A percentile compares a stretch with the other conserved stretches of the same genome.
Evolutionary conservation across 2,329 filamentous ascomycete genomes (phyloP).

Genomic region (Penicillium sp.): DNA sequence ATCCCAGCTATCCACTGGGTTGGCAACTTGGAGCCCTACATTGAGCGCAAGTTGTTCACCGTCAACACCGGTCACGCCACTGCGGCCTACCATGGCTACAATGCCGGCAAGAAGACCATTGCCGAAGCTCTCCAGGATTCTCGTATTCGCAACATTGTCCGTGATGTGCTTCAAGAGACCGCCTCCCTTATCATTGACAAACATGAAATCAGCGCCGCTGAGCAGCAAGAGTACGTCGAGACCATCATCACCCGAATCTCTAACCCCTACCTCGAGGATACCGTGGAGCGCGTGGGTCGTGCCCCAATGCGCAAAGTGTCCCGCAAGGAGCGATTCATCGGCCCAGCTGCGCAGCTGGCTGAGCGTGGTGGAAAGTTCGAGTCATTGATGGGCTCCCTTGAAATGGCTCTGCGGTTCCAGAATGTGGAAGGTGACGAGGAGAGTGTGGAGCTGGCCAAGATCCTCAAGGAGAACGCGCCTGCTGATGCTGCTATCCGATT

Average conservation of each 20-base stretch:
- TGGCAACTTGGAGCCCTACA: conserved; percentile 85
- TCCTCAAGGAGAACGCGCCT: conserved; percentile 71
- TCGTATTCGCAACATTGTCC: conserved; percentile 75
- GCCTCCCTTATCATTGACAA: conserved; percentile 81
- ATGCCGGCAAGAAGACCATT: conserved; percentile 80
- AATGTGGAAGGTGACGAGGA: conserved; percentile 90
- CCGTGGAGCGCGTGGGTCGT: conserved; percentile 90
- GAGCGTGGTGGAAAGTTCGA: conserved; percentile 72
- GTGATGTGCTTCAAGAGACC: conserved; percentile 78
- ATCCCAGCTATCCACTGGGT: conserved; percentile 94
- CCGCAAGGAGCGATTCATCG: conserved; percentile 94
- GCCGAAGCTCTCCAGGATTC: conserved; percentile 83
- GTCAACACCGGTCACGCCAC: conserved; percentile 98
- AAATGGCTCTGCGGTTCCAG: conserved; percentile 94
- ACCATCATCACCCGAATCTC: conserved; percentile 91
- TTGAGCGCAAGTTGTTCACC: conserved; percentile 98
- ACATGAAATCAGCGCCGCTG: conserved; percentile 71
- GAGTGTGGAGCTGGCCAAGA: conserved; percentile 78
- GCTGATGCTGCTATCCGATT: conserved; percentile 76
- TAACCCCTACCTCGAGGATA: conserved; percentile 89
- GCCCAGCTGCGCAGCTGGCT: conserved; percentile 83
- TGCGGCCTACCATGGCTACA: conserved; percentile 91
- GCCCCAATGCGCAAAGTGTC: conserved; percentile 91
- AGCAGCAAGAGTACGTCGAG: conserved; percentile 83
- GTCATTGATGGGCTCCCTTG: conserved; percentile 75